Evolutionary conservation across 164 flowering plant genomes (phyloP).

Genomic region (Paratinospora sagittata): DNA sequence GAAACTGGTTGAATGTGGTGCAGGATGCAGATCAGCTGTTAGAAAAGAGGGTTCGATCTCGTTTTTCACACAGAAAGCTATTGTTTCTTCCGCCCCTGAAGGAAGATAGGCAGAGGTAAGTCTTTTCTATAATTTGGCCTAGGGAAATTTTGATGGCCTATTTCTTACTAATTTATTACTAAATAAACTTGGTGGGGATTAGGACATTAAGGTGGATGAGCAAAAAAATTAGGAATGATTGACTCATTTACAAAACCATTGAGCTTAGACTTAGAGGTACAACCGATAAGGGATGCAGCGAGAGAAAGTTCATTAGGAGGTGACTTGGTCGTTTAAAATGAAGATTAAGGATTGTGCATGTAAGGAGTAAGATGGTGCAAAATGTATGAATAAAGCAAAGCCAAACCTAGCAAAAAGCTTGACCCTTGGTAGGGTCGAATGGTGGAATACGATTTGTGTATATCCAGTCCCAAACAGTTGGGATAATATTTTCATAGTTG

Average conservation of each 20-base stretch:
- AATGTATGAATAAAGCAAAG: too few species aligned
- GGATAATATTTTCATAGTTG: neutral
- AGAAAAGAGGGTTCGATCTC: slow-evolving; percentile 97
- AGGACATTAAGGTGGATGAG: neutral
- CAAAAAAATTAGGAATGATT: neutral
- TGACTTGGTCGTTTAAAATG: neutral
- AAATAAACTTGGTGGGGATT: neutral
- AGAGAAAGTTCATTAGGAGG: too few species aligned
- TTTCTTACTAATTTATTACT: neutral
- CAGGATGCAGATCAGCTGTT: slow-evolving; percentile 98
- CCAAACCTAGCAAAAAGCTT: neutral
- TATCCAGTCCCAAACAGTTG: neutral
- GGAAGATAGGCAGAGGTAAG: slow-evolving; percentile 57
- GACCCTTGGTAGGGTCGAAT: neutral
- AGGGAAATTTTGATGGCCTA: neutral
- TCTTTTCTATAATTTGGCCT: neutral
- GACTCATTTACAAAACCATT: neutral
- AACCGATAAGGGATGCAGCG: neutral
- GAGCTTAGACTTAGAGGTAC: neutral
- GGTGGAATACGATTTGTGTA: neutral
- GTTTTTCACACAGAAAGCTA: slow-evolving; percentile 93
- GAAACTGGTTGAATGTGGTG: slow-evolving; percentile 9
- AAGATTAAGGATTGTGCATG: neutral
- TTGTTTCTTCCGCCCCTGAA: slow-evolving; percentile 79
- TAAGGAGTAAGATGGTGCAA: neutral